Conservation (phyloP, 768 basidiomycete species). For the Pluteus cervinus region DNA sequence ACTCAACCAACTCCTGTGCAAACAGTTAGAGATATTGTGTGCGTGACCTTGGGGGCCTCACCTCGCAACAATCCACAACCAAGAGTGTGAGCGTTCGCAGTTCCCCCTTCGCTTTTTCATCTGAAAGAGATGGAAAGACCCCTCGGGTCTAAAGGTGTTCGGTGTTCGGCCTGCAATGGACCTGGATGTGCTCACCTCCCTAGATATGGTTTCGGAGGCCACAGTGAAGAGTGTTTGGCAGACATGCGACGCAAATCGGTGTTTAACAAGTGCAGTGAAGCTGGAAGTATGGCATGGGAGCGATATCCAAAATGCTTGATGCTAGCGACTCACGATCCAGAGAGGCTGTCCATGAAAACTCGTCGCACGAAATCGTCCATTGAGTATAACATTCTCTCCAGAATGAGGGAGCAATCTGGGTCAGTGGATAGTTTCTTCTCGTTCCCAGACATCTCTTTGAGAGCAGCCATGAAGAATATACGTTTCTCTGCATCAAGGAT, state of each 20-base stretch:
- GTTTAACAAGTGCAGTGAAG: slow-evolving; percentile 57
- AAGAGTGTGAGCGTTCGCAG: slow-evolving; percentile 60
- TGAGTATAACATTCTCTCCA: slow-evolving; percentile 87
- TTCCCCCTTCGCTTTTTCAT: slow-evolving; percentile 53
- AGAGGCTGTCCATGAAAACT: slow-evolving; percentile 82
- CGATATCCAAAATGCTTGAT: too few species aligned
- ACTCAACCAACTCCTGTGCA: slow-evolving; percentile 63
- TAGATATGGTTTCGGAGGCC: slow-evolving; percentile 51
- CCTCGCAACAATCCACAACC: slow-evolving; percentile 59
- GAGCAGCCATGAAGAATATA: slow-evolving; percentile 74
- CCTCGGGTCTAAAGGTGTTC: slow-evolving; percentile 39
- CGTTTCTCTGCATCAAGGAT: slow-evolving; percentile 48
- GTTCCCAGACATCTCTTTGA: slow-evolving; percentile 80
- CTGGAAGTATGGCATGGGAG: slow-evolving; percentile 36
- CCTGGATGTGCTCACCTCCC: slow-evolving; percentile 47
- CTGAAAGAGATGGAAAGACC: slow-evolving; percentile 42
- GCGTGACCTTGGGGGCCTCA: slow-evolving; percentile 19
- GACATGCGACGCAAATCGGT: slow-evolving; percentile 95
- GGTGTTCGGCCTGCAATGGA: neutral
- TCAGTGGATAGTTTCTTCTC: slow-evolving; percentile 91
- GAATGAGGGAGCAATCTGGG: slow-evolving; percentile 83
- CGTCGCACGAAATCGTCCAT: slow-evolving; percentile 97
- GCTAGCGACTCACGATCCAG: slow-evolving; percentile 60
- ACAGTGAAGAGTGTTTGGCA: slow-evolving; percentile 83
- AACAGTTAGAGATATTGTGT: slow-evolving; percentile 2